Conservation (phyloP, 495 filamentous ascomycete genomes). For the Cercophora scortea region DNA sequence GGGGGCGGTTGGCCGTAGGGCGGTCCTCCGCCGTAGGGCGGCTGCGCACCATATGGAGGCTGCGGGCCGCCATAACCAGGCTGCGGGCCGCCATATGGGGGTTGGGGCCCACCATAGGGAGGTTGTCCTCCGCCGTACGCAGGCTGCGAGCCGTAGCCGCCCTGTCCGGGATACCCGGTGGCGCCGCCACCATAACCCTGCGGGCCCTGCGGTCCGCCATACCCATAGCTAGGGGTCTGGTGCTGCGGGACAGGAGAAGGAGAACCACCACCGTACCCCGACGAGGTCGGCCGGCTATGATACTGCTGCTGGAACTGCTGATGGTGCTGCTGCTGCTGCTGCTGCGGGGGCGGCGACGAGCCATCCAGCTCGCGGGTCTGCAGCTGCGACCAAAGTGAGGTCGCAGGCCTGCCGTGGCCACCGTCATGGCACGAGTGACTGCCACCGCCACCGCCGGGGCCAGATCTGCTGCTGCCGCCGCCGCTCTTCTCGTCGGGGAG, state of each 20-base stretch:
- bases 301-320: conserved; percentile 2
- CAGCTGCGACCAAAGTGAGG: conserved; percentile 46
- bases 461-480: conserved; percentile 11
- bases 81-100: not conserved
- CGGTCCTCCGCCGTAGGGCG: not conserved
- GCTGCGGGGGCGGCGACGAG: not conserved
- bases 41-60: conserved; percentile 5
- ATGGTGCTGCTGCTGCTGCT: not conserved
- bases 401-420: conserved; percentile 42
- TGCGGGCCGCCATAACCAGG: conserved; percentile 6
- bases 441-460: conserved; percentile 29
- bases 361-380: conserved; percentile 8
- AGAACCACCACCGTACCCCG: not conserved
- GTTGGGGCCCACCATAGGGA: not conserved
- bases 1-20: too few relatives aligned
- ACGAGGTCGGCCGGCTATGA: not conserved
- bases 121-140: not conserved
- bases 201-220: conserved; percentile 3
- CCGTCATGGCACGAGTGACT: conserved; percentile 22
- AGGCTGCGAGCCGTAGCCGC: not conserved
- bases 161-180: not conserved
- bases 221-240: conserved; percentile 3
- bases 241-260: not conserved
- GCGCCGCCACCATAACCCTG: conserved; percentile 1
- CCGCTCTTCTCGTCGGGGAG: conserved; percentile 5